phyloP scores from a whole-genome alignment of 192 early-diverging fungal genomes.

The Rhizophlyctis rosea region DNA sequence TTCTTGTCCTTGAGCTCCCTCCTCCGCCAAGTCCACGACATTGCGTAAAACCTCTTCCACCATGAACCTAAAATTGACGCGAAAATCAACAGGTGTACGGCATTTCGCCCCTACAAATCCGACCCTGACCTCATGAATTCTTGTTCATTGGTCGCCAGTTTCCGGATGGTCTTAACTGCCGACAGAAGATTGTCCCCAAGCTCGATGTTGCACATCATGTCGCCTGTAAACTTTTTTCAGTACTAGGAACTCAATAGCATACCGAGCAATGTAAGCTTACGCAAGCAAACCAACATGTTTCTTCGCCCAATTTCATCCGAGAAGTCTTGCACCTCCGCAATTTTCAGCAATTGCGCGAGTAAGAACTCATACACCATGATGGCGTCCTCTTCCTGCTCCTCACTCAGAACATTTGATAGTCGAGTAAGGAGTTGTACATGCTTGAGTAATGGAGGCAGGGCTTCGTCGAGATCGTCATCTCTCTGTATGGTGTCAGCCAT shows the following conservation, averaged over 20 bases:
- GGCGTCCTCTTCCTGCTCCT: conserved; percentile 47
- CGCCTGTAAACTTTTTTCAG: conserved; percentile 38
- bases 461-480: conserved; percentile 26
- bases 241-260: neutral
- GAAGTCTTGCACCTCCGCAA: conserved; percentile 76
- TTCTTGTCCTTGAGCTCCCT: conserved; percentile 10
- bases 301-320: conserved; percentile 87
- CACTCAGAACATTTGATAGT: conserved; percentile 49
- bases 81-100: too few species aligned
- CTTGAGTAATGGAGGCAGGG: conserved; percentile 10
- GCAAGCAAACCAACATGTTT: conserved; percentile 70
- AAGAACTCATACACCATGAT: conserved; percentile 62
- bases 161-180: conserved; percentile 74
- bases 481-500: conserved; percentile 1
- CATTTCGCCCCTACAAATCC: too few species aligned
- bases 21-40: neutral
- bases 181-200: conserved; percentile 73
- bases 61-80: too few species aligned
- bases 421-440: conserved; percentile 16
- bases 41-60: neutral
- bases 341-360: conserved; percentile 68
- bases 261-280: conserved; percentile 41
- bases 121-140: too few species aligned
- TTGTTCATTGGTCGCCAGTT: conserved; percentile 72
- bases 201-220: conserved; percentile 72